A percentile compares a stretch with the other conserved stretches of the same genome.
Conservation (phyloP, 2,329 filamentous ascomycete species). For the Daldinia eschscholtzii region DNA sequence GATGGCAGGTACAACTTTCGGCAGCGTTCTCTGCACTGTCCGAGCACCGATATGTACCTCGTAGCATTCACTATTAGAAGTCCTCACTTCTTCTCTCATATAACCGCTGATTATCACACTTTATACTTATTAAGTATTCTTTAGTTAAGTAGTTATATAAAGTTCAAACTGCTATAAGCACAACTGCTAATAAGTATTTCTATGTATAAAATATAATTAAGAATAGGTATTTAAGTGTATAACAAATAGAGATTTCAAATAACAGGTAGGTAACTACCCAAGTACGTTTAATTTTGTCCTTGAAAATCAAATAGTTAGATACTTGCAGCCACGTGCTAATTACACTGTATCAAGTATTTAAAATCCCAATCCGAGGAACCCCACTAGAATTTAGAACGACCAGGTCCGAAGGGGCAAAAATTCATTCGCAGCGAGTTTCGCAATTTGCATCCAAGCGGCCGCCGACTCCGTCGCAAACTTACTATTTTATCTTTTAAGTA, state of each 20-base stretch:
- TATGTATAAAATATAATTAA: neutral
- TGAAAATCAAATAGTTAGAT: neutral
- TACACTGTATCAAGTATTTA: constrained; percentile 2
- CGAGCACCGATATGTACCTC: neutral
- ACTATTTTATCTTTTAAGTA: constrained; percentile 12
- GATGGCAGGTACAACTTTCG: neutral
- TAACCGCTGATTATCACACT: too few species aligned
- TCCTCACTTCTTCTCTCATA: neutral
- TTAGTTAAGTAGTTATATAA: too few species aligned
- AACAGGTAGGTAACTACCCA: neutral
- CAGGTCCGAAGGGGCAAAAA: constrained; percentile 34
- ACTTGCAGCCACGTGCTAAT: constrained; percentile 3
- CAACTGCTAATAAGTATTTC: too few species aligned
- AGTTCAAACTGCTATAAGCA: too few species aligned
- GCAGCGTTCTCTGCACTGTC: neutral
- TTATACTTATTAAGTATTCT: too few species aligned
- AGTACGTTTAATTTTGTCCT: neutral
- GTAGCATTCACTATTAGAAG: neutral
- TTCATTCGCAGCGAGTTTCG: constrained; percentile 24
- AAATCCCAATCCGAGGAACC: neutral
- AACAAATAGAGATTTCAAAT: neutral
- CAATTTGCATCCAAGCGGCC: constrained; percentile 20
- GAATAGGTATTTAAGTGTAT: too few species aligned
- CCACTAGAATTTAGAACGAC: neutral
- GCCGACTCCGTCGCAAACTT: constrained; percentile 36